Evolutionary conservation across 441 rosid species (phyloP), one percentile per base, ranked within the genome.

Genomic region (Populus tomentosa): DNA sequence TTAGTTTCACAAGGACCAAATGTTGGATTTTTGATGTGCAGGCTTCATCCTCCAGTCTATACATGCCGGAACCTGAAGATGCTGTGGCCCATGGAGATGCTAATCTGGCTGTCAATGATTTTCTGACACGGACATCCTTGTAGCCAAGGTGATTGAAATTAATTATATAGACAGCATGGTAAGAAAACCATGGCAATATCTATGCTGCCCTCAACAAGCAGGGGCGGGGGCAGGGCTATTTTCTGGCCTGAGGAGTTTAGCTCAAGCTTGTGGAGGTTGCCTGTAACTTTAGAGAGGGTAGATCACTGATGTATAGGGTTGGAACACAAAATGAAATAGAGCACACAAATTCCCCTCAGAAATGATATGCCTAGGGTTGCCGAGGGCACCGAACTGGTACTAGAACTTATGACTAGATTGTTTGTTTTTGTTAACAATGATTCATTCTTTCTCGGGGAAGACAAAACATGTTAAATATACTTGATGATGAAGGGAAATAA

Each of bases 1-100:
- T 33, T 33, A 3, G 68, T 11, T 11, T 65, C 35, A 65, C 5
- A 1, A 0, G 20, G 7, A 23, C 18, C 35, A 65, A 7, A 9
- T 53, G n/a, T 53, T 64, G 61, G 40, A 62, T 79, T 28, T 77
- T 20, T 74, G 16, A 72, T 68, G 28, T 83, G 83, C 94, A 96
- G 98, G 96, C 89, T 67, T 91, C 98, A 7, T 84, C 98, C 21
- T 84, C 95, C 71, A 90, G 84, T 69, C 92, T 96, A 26, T 91
- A 74, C 88, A 87, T 96, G 86, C 99, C 99, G 28, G 99, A 94
- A 69, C 97, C 98, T 10, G 99, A 93, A 79, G 99, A 92, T 77
- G 98, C 98, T 0, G 98, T 96, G 33, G 85, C 98, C 69, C 99
- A 96, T 72, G 99, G 99, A 74, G 99, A 96, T 78, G 83, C 90